Conservation (phyloP, 306 rosid genomes). For the Medicago lupulina region DNA sequence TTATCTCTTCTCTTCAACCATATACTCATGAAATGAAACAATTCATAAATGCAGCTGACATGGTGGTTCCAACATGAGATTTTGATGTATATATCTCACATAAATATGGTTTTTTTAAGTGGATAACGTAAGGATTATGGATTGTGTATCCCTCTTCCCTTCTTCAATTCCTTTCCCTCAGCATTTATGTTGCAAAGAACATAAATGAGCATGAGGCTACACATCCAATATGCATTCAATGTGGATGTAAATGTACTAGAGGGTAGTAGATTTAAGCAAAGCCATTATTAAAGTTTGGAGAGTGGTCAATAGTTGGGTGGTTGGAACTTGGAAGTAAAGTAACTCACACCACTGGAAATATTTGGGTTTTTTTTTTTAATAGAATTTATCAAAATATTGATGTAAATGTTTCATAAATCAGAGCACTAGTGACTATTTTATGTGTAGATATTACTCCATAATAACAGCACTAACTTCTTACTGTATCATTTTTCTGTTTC, state of each 20-base stretch:
- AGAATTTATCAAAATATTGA: conserved; percentile 1
- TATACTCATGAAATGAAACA: conserved; percentile 36
- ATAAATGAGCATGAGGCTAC: conserved; percentile 37
- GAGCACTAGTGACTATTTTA: not conserved
- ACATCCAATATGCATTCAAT: conserved; percentile 39
- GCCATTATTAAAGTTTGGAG: conserved; percentile 21
- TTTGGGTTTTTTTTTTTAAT: not conserved
- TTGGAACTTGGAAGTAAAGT: not conserved
- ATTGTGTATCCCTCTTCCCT: not conserved
- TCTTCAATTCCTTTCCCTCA: not conserved
- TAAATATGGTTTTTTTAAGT: not conserved
- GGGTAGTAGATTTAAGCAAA: conserved; percentile 20
- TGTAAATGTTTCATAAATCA: not conserved
- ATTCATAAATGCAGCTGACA: conserved; percentile 44
- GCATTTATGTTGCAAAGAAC: conserved; percentile 37
- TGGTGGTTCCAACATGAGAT: conserved; percentile 41
- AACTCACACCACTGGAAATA: not conserved
- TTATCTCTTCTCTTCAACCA: conserved; percentile 5
- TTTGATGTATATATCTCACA: not conserved
- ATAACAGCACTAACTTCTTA: conserved; percentile 27
- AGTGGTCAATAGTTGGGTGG: not conserved
- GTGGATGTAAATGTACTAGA: conserved; percentile 18
- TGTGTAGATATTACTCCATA: not conserved
- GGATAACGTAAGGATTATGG: conserved; percentile 21
- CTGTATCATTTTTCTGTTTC: not conserved